These are phyloP conservation scores for Senna tora DNA, from an alignment of 306 rosid species.

Conservation along the genomic window DNA sequence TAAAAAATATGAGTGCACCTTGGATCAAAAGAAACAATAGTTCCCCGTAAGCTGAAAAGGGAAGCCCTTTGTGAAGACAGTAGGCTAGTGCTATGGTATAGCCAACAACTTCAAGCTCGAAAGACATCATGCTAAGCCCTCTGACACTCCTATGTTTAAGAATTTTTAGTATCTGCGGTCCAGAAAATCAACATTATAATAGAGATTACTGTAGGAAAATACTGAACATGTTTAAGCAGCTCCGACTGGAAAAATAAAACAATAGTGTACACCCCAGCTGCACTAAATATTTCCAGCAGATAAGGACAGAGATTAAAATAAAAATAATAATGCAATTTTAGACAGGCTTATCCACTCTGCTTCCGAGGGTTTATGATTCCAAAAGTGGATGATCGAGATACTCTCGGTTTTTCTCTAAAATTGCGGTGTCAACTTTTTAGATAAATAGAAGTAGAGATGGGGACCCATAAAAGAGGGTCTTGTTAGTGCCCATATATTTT, in stretches of 20 bases:
- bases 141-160: constrained; percentile 72
- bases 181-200: constrained; percentile 17
- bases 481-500: no score
- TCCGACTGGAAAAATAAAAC: background rate
- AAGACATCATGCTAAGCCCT: constrained; percentile 82
- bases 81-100: constrained; percentile 89
- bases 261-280: background rate
- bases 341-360: background rate
- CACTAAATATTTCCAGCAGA: background rate
- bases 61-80: constrained; percentile 90
- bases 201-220: background rate
- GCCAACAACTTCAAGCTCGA: constrained; percentile 89
- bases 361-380: background rate
- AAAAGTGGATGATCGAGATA: no score
- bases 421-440: no score
- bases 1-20: constrained; percentile 47
- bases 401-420: no score
- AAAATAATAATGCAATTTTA: background rate
- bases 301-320: background rate
- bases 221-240: background rate
- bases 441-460: no score
- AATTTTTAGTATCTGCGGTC: constrained; percentile 74
- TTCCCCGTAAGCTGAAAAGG: constrained; percentile 95
- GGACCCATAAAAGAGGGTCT: no score
- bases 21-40: constrained; percentile 82